Conservation (phyloP, 257 asterid genomes). For the Coffea eugenioides region DNA sequence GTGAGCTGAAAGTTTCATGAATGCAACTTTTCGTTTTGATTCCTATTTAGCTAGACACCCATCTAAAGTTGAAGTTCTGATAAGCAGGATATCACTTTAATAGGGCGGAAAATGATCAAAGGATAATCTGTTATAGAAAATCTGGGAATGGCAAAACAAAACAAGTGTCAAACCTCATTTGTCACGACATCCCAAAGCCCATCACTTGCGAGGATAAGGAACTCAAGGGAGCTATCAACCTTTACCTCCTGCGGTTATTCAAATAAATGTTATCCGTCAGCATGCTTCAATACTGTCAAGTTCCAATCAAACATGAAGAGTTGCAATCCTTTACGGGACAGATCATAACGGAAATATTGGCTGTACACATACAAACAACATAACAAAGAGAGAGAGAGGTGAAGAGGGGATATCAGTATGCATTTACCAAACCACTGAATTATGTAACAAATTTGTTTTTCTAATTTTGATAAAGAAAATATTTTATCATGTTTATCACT, state of each 20-base stretch:
- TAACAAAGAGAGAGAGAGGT: no score
- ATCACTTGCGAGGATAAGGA: constrained; percentile 92
- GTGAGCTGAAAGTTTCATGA: not conserved
- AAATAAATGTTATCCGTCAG: not conserved
- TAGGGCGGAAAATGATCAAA: not conserved
- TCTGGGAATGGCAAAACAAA: not conserved
- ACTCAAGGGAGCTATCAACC: constrained; percentile 81
- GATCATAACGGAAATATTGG: not conserved
- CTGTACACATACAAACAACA: no score
- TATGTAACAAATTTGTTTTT: not conserved
- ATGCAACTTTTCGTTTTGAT: not conserved
- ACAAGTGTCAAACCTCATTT: constrained; percentile 51
- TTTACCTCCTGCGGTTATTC: constrained; percentile 61
- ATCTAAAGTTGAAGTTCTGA: not conserved
- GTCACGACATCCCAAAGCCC: constrained; percentile 97
- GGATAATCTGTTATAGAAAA: not conserved
- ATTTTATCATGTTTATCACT: not conserved
- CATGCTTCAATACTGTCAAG: not conserved
- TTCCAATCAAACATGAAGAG: not conserved
- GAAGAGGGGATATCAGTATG: no score
- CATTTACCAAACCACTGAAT: not conserved
- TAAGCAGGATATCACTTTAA: not conserved
- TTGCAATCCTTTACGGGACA: not conserved
- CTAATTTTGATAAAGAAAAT: not conserved
- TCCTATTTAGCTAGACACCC: no score